A percentile compares a stretch with the other conserved stretches of the same genome.
Conservation (phyloP, 768 basidiomycete genomes). For the Tephrocybe rancida region DNA sequence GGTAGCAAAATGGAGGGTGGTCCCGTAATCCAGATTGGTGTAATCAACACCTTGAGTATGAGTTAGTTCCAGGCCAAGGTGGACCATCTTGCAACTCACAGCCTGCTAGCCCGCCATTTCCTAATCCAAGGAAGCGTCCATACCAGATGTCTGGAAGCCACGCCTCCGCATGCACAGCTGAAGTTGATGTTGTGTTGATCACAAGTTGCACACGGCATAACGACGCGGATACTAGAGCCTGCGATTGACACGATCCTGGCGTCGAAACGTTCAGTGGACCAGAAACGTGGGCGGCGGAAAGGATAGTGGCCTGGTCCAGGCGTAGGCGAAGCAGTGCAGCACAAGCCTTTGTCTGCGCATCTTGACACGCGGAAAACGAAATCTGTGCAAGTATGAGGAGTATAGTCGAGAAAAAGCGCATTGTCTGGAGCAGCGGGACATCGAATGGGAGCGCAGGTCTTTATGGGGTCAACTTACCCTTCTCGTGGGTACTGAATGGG, state of each 20-base stretch:
- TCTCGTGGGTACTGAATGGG: too few species aligned
- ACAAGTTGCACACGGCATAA: slow-evolving; percentile 10
- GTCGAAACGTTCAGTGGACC: slow-evolving; percentile 2
- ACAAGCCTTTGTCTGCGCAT: background rate
- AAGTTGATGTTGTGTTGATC: slow-evolving; percentile 7
- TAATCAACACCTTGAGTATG: background rate
- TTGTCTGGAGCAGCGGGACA: too few species aligned
- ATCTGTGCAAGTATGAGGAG: too few species aligned
- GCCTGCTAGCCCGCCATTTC: slow-evolving; percentile 7
- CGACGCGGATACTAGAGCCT: background rate
- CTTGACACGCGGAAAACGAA: too few species aligned
- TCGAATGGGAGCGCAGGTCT: too few species aligned
- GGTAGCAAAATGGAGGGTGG: slow-evolving; percentile 5
- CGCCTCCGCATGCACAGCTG: slow-evolving; percentile 7
- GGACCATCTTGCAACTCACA: background rate
- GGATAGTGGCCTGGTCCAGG: slow-evolving; percentile 3
- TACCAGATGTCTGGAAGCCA: slow-evolving; percentile 12
- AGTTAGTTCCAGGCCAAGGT: background rate
- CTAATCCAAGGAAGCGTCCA: too few species aligned
- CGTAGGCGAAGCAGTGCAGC: background rate
- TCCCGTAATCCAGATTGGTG: slow-evolving; percentile 6
- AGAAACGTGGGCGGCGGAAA: slow-evolving; percentile 1
- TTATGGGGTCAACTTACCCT: too few species aligned
- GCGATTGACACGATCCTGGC: slow-evolving; percentile 9
- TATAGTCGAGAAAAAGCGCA: too few species aligned